Conservation (phyloP, 495 filamentous ascomycete genomes). For the Aspergillus ostianus region DNA sequence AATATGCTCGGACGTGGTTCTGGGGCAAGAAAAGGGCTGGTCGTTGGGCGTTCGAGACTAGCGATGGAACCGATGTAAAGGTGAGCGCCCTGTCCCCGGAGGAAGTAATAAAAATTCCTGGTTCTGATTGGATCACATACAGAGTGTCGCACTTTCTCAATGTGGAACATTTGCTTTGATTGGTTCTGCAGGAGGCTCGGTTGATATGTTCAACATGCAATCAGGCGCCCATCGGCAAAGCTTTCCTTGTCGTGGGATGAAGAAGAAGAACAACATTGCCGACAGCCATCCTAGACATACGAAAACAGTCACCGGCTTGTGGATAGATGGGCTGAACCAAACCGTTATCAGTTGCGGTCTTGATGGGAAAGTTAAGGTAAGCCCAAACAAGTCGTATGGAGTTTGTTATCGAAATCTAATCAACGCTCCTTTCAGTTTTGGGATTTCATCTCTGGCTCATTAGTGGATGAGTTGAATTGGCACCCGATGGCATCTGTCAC, state of each 20-base stretch:
- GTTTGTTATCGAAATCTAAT: background rate
- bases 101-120: background rate
- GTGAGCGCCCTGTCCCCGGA: slow-evolving; percentile 20
- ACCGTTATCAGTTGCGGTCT: slow-evolving; percentile 78
- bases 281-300: slow-evolving; percentile 63
- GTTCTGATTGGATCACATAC: background rate
- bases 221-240: slow-evolving; percentile 82
- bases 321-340: slow-evolving; percentile 80
- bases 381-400: background rate
- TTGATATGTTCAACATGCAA: slow-evolving; percentile 96
- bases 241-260: slow-evolving; percentile 71
- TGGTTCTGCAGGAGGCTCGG: slow-evolving; percentile 74
- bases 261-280: slow-evolving; percentile 51
- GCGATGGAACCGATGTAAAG: slow-evolving; percentile 77
- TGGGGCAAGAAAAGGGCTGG: slow-evolving; percentile 92
- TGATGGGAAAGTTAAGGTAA: slow-evolving; percentile 86
- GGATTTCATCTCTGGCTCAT: slow-evolving; percentile 78
- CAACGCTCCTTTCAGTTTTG: slow-evolving; percentile 60
- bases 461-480: slow-evolving; percentile 84
- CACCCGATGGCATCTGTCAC: slow-evolving; percentile 71
- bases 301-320: slow-evolving; percentile 78
- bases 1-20: slow-evolving; percentile 90
- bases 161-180: slow-evolving; percentile 95
- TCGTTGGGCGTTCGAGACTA: slow-evolving; percentile 87
- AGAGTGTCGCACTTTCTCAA: slow-evolving; percentile 80